Percentiles rank a stretch among this genome's conserved stretches.
Conservation (phyloP, 2,329 filamentous ascomycete genomes). For the Metarhizium album region DNA sequence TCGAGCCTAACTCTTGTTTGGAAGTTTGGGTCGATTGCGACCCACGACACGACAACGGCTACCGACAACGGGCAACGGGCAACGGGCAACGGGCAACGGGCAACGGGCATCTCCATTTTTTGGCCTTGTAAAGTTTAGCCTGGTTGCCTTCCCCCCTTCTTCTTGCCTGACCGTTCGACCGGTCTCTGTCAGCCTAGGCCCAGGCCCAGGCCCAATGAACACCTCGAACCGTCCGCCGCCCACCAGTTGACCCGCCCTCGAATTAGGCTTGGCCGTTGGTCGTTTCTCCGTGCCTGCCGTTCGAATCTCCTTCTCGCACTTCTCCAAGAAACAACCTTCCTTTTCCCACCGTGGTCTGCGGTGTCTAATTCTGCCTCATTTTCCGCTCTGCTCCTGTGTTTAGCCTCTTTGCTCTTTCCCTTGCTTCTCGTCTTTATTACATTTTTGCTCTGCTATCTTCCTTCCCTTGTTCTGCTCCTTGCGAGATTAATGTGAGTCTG, state of each 20-base stretch:
- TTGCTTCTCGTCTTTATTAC: neutral
- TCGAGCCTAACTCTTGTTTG: neutral
- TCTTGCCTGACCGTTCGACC: neutral
- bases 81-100: neutral
- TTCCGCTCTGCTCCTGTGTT: neutral
- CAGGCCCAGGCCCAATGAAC: slow-evolving; percentile 1
- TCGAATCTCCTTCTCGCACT: neutral
- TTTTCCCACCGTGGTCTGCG: slow-evolving; percentile 1
- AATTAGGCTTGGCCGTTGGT: slow-evolving; percentile 3
- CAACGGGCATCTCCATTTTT: neutral
- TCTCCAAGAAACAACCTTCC: neutral
- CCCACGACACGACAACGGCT: neutral
- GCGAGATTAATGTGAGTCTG: slow-evolving; percentile 27
- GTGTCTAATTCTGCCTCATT: slow-evolving; percentile 1
- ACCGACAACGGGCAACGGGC: neutral
- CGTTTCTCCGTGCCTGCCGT: slow-evolving; percentile 2
- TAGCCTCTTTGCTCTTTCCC: neutral
- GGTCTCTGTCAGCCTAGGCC: neutral
- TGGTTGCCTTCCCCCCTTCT: neutral
- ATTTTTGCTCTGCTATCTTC: neutral
- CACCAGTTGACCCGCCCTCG: neutral
- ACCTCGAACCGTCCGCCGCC: neutral
- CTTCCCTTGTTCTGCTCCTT: slow-evolving; percentile 10
- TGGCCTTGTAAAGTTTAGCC: neutral
- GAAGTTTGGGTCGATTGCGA: neutral